Percentiles rank a stretch among this genome's conserved stretches.
Evolutionary conservation across 1,284 basidiomycete genomes (phyloP).

Genomic region (Trametes versicolor): DNA sequence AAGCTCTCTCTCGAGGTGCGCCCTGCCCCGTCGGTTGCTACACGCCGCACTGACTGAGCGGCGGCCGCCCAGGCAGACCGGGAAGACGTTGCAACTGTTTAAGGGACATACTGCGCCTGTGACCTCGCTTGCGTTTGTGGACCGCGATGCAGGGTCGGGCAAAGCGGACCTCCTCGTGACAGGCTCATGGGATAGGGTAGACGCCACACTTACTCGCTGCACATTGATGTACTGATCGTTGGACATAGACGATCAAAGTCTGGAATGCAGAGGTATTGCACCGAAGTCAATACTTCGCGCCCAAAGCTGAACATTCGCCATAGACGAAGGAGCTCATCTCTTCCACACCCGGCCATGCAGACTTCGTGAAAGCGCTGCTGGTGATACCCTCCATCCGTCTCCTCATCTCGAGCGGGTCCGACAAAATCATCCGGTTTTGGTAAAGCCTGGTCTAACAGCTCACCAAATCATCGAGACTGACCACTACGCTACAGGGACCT

Average conservation of each 20-base stretch:
- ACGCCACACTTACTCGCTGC: slow-evolving; percentile 14
- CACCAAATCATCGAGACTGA: not conserved
- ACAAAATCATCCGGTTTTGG: slow-evolving; percentile 92
- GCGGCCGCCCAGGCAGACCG: slow-evolving; percentile 62
- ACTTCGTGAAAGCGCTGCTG: slow-evolving; percentile 88
- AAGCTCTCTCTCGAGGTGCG: slow-evolving; percentile 81
- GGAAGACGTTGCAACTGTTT: slow-evolving; percentile 78
- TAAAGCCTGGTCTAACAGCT: slow-evolving; percentile 42
- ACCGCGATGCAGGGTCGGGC: slow-evolving; percentile 47
- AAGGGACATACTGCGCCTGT: slow-evolving; percentile 90
- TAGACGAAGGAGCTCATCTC: slow-evolving; percentile 78
- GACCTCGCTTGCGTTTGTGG: slow-evolving; percentile 78
- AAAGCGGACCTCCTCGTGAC: slow-evolving; percentile 72
- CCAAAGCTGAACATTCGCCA: not conserved
- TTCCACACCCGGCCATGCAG: slow-evolving; percentile 80
- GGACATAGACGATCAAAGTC: slow-evolving; percentile 74
- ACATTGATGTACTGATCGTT: slow-evolving; percentile 27
- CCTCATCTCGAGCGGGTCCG: slow-evolving; percentile 89
- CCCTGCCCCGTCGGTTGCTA: slow-evolving; percentile 4
- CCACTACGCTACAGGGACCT: slow-evolving; percentile 62
- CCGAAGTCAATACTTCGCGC: not conserved
- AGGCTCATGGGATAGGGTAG: slow-evolving; percentile 91
- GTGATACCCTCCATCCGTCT: slow-evolving; percentile 72
- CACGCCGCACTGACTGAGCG: slow-evolving; percentile 10
- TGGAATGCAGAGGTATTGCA: slow-evolving; percentile 78